Evolutionary conservation across 371 early-diverging fungal genomes (phyloP).

Genomic region (Mucor irregularis): DNA sequence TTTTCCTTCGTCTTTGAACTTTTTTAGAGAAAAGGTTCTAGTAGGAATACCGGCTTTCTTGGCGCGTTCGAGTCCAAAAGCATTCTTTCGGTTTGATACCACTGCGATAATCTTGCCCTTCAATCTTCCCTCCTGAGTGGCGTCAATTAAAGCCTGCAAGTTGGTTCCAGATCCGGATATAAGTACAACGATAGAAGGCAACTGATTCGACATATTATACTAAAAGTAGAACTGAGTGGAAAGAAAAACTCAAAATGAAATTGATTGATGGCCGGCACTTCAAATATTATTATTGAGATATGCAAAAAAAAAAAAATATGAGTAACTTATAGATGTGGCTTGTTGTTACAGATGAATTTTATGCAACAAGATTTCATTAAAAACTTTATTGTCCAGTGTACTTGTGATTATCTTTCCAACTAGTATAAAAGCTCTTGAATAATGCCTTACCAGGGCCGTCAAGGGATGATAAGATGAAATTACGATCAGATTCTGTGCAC

Average conservation of each 20-base stretch:
- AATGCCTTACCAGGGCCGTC: conserved; percentile 60
- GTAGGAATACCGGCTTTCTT: conserved; percentile 82
- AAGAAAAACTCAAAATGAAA: background rate
- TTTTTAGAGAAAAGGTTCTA: conserved; percentile 71
- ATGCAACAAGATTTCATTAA: too few relatives aligned
- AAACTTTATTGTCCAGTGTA: conserved; percentile 60
- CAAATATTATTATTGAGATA: background rate
- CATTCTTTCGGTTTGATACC: conserved; percentile 77
- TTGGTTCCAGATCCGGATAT: conserved; percentile 96
- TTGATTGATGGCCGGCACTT: conserved; percentile 6
- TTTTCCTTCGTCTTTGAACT: conserved; percentile 78
- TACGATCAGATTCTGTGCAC: conserved; percentile 68
- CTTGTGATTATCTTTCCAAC: conserved; percentile 61
- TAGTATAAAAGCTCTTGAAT: conserved; percentile 58
- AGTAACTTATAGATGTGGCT: background rate
- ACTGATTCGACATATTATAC: conserved; percentile 18
- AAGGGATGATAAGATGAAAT: conserved; percentile 62
- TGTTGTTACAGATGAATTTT: too few relatives aligned
- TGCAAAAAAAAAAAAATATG: too few relatives aligned
- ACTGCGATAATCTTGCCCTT: conserved; percentile 66
- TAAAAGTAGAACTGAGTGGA: background rate
- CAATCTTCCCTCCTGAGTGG: conserved; percentile 53
- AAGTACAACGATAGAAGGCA: conserved; percentile 77
- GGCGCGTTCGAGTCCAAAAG: conserved; percentile 87
- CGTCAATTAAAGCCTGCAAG: conserved; percentile 95